Evolutionary conservation across 257 asterid genomes (phyloP).

Genomic region (Oldenlandia corymbosa): DNA sequence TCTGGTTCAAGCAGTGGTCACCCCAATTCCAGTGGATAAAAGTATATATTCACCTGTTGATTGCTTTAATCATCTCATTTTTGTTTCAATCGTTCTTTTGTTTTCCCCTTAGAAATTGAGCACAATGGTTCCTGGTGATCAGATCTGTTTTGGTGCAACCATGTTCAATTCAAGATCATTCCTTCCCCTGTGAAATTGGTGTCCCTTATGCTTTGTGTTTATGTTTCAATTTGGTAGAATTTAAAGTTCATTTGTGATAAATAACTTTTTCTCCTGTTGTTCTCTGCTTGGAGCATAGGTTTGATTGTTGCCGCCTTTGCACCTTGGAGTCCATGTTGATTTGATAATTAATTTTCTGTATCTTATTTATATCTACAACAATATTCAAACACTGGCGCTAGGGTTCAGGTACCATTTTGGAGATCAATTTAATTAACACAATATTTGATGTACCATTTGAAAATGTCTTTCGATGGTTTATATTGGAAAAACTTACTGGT

Average conservation of each 20-base stretch:
- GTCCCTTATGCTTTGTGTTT: background rate
- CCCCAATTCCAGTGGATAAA: conserved; percentile 58
- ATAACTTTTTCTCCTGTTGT: background rate
- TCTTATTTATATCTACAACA: background rate
- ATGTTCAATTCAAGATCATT: background rate
- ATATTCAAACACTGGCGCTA: too few relatives aligned
- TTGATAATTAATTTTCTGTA: too few relatives aligned
- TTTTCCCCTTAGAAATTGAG: background rate
- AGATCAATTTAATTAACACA: too few relatives aligned
- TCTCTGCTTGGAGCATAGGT: background rate
- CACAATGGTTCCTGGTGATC: background rate
- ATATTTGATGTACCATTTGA: too few relatives aligned
- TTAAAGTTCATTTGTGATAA: background rate
- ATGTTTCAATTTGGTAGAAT: background rate
- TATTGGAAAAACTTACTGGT: too few relatives aligned
- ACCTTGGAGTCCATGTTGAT: background rate
- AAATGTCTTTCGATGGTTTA: too few relatives aligned
- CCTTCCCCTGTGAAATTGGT: background rate
- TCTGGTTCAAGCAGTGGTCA: conserved; percentile 56
- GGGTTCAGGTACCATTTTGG: too few relatives aligned
- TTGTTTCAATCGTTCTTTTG: too few relatives aligned
- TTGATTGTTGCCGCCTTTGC: background rate
- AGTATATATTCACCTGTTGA: conserved; percentile 35
- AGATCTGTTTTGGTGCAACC: background rate
- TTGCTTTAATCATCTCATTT: background rate